Evolutionary conservation across 176 grass and related monocot genomes (phyloP), one percentile per base, ranked within the genome.

Genomic region (Juncus inflexus): DNA sequence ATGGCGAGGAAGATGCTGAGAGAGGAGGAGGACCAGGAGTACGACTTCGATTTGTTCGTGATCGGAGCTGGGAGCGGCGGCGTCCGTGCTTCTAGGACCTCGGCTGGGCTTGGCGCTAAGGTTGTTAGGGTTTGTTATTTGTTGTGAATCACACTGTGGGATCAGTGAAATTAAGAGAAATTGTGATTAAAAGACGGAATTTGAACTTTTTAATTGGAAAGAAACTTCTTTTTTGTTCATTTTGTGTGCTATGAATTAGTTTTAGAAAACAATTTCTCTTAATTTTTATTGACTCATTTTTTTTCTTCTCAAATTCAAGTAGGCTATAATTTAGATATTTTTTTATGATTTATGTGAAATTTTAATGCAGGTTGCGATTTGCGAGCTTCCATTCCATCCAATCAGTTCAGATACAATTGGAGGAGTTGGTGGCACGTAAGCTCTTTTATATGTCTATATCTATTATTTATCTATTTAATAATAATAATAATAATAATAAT

Each of bases 1-100:
- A 97, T 97, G 92, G 87, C 92, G 56, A 86, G 92, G 74, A 97
- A 97, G 92, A 84, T 91, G 82, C 82, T 97, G 19, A 78, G 76
- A 42, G 87, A 97, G 41, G 92, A 77, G 52, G 79, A 88, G 65
- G 16, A 12, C 10, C 64, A 63, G 40, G 42, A 39, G 40, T 89
- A 91, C 67, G 87, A 97, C 53, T 91, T 86, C 55, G 87, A 97
- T 38, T 78, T 97, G 4, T 97, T 97, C 54, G 92, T 97, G 55
- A 97, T 97, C 60, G 92, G 92, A 7, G 92, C 92, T 7, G 92
- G 92, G 4, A 97, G 92, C 60, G 92, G 92, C 56, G 92, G 92
- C 56, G 87, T 91, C 28, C 92, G 92, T 15, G 92, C 87, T 12
- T 89, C 92, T 9, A 88, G 92, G 66, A 84, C 64, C 42, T 73